Percentiles rank a stretch among this genome's conserved stretches.
Evolutionary conservation across 1,284 basidiomycete species (phyloP).

Genomic region (Ceratobasidium sp.): DNA sequence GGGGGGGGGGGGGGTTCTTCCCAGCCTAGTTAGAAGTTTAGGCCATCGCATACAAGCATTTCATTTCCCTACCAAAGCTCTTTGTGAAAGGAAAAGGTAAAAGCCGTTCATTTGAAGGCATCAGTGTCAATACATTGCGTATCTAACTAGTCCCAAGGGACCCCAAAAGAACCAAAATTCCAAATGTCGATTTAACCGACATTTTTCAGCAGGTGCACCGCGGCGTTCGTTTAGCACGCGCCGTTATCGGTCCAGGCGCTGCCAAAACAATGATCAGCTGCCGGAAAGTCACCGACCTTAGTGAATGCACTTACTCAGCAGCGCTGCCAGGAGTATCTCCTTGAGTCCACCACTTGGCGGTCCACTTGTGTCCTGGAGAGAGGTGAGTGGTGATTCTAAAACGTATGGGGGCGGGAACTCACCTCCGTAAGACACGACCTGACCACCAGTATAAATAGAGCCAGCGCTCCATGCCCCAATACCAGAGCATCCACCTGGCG

Average conservation of each 20-base stretch:
- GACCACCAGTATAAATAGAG: constrained; percentile 48
- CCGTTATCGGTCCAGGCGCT: constrained; percentile 47
- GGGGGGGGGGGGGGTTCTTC: too few species aligned
- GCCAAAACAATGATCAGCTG: neutral
- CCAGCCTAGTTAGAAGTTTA: too few species aligned
- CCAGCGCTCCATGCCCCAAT: constrained; percentile 41
- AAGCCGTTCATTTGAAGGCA: neutral
- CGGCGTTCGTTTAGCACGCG: constrained; percentile 39
- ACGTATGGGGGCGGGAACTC: neutral
- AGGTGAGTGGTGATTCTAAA: neutral
- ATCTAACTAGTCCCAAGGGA: constrained; percentile 3
- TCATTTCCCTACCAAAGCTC: neutral
- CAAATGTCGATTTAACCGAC: neutral
- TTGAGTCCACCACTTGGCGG: constrained; percentile 50
- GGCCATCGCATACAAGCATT: too few species aligned
- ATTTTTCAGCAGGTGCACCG: neutral
- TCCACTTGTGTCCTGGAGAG: constrained; percentile 39
- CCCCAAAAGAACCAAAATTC: neutral
- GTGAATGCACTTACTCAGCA: constrained; percentile 16
- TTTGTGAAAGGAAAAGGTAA: neutral
- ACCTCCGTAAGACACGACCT: constrained; percentile 47
- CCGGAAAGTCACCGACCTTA: neutral
- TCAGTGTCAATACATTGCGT: neutral
- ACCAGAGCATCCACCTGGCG: constrained; percentile 35
- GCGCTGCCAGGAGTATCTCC: constrained; percentile 46